Percentiles rank a stretch among this genome's conserved stretches.
Conservation (phyloP, 2,329 filamentous ascomycete genomes). For the Colletotrichum cordylinicola region DNA sequence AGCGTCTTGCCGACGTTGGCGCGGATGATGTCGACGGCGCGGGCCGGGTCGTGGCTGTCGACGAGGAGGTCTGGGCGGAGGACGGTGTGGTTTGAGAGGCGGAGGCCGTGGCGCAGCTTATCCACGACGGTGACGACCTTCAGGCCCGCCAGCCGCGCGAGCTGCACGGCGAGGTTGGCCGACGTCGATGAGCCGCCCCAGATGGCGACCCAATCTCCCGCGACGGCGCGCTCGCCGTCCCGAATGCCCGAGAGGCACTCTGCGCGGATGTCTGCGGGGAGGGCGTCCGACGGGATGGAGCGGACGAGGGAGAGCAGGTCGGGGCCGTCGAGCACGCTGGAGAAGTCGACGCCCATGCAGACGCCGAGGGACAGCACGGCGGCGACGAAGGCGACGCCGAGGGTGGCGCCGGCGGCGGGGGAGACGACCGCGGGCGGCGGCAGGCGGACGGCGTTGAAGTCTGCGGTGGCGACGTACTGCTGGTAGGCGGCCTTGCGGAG, state of each 20-base stretch:
- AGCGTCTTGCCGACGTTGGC: slow-evolving; percentile 62
- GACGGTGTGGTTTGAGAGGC: slow-evolving; percentile 52
- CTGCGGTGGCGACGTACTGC: slow-evolving; percentile 68
- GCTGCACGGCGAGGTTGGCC: slow-evolving; percentile 69
- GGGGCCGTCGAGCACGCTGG: slow-evolving; percentile 55
- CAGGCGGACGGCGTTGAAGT: slow-evolving; percentile 69
- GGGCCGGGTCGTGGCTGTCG: slow-evolving; percentile 68
- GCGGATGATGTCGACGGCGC: slow-evolving; percentile 70
- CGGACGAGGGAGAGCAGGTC: slow-evolving; percentile 61
- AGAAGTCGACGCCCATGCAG: slow-evolving; percentile 73
- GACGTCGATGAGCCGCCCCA: slow-evolving; percentile 81
- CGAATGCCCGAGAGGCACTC: slow-evolving; percentile 67
- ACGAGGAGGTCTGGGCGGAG: slow-evolving; percentile 67
- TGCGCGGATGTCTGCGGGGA: slow-evolving; percentile 66
- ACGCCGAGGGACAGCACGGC: slow-evolving; percentile 71
- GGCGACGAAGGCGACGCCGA: slow-evolving; percentile 76
- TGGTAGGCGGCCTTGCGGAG: slow-evolving; percentile 75
- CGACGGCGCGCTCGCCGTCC: slow-evolving; percentile 55
- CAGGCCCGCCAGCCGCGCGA: slow-evolving; percentile 70
- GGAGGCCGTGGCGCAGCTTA: slow-evolving; percentile 67
- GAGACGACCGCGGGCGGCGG: slow-evolving; percentile 46
- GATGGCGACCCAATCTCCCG: slow-evolving; percentile 74
- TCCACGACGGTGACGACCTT: slow-evolving; percentile 72
- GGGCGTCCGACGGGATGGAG: slow-evolving; percentile 44
- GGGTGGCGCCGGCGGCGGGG: slow-evolving; percentile 61